Conservation (phyloP, 805 yeast species). For the Sugiyamaella boreocaroliniensis region DNA sequence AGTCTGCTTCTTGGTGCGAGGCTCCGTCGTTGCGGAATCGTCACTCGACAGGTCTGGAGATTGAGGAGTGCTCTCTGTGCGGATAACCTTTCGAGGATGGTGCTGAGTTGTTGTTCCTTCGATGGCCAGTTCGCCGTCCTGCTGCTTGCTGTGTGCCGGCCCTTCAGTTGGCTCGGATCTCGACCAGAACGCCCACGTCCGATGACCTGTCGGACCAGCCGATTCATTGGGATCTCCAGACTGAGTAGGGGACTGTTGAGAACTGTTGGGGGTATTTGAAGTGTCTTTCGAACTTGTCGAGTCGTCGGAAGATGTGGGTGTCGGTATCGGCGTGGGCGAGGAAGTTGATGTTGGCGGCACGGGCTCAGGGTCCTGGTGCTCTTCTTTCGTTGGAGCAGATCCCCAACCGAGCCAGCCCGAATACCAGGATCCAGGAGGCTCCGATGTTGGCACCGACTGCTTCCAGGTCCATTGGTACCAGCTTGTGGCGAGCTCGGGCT, state of each 20-base stretch:
- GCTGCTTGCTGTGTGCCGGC: background rate
- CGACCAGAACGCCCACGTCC: slow-evolving; percentile 34
- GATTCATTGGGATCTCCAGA: background rate
- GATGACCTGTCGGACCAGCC: slow-evolving; percentile 8
- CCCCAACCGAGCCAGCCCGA: background rate
- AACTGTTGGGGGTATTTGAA: no score
- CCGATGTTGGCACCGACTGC: background rate
- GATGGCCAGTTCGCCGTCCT: slow-evolving; percentile 26
- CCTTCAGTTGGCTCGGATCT: slow-evolving; percentile 6
- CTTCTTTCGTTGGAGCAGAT: background rate
- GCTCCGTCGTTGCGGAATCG: slow-evolving; percentile 1
- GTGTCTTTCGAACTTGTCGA: no score
- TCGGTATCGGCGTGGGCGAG: no score
- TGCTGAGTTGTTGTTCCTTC: slow-evolving; percentile 27
- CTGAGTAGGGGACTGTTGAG: background rate
- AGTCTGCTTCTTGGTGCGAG: slow-evolving; percentile 4
- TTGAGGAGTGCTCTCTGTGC: slow-evolving; percentile 11
- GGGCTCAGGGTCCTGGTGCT: no score
- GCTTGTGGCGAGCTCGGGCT: background rate
- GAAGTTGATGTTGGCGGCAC: no score
- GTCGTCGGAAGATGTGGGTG: no score
- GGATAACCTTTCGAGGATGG: slow-evolving; percentile 24
- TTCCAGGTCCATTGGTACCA: background rate
- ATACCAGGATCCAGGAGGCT: background rate
- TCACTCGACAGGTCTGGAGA: slow-evolving; percentile 7